Evolutionary conservation across 768 basidiomycete species (phyloP).

Genomic region (Pulveroboletus sp.): DNA sequence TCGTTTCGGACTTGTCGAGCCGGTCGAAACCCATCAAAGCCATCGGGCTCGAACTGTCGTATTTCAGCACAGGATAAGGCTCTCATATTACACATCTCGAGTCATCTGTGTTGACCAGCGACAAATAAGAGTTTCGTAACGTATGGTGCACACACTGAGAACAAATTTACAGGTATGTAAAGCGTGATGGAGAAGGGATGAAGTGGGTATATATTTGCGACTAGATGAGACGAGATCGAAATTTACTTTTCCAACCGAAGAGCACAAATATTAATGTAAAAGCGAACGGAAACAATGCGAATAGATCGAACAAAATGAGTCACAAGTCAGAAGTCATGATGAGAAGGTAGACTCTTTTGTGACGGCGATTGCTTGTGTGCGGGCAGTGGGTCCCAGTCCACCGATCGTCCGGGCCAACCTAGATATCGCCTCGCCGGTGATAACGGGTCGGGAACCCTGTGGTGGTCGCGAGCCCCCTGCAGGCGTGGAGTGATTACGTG

Average conservation of each 20-base stretch:
- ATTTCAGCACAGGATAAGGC: constrained; percentile 65
- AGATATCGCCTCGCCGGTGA: constrained; percentile 69
- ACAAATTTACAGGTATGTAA: constrained; percentile 22
- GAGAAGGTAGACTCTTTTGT: constrained; percentile 28
- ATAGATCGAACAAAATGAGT: constrained; percentile 9
- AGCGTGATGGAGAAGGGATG: constrained; percentile 13
- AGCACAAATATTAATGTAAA: constrained; percentile 11
- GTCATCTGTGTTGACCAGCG: background rate
- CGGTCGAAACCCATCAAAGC: constrained; percentile 83
- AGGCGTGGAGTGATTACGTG: constrained; percentile 65
- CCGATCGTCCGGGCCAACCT: constrained; percentile 62
- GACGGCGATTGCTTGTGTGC: constrained; percentile 24
- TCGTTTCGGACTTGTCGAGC: constrained; percentile 86
- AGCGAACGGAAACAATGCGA: constrained; percentile 9
- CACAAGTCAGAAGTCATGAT: constrained; percentile 12
- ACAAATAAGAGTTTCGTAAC: constrained; percentile 16
- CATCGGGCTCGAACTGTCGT: constrained; percentile 89
- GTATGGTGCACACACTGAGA: constrained; percentile 22
- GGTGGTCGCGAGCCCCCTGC: constrained; percentile 39
- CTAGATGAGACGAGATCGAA: constrained; percentile 12
- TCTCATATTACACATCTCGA: background rate
- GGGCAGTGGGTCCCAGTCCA: constrained; percentile 24
- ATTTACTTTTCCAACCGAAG: constrained; percentile 19
- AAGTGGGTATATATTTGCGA: constrained; percentile 22
- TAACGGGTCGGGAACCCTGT: constrained; percentile 57